Evolutionary conservation across 208 protist genomes (phyloP).

Genomic region (Trypanosoma lewisi): DNA sequence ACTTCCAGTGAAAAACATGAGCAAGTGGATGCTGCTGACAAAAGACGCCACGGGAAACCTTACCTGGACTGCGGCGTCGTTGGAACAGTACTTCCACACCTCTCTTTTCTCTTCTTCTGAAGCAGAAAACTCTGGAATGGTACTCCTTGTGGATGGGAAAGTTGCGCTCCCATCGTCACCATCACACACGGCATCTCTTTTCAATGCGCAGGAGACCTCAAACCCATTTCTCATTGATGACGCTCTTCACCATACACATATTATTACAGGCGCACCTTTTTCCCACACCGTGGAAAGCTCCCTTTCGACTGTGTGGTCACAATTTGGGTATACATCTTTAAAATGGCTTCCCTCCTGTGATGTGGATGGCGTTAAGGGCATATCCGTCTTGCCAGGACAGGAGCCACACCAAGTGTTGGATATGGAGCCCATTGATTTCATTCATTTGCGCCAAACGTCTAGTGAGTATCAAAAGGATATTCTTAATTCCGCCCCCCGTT

Average conservation of each 20-base stretch:
- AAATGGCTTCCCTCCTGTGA: slow-evolving; percentile 46
- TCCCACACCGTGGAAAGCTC: slow-evolving; percentile 34
- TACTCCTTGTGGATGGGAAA: slow-evolving; percentile 13
- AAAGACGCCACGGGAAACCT: background rate
- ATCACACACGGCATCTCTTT: slow-evolving; percentile 17
- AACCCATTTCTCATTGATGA: slow-evolving; percentile 74
- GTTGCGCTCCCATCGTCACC: slow-evolving; percentile 14
- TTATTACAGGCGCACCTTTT: slow-evolving; percentile 32
- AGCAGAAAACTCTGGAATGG: background rate
- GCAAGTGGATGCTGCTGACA: slow-evolving; percentile 17
- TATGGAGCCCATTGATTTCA: slow-evolving; percentile 32
- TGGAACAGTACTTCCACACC: slow-evolving; percentile 17
- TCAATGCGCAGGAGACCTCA: slow-evolving; percentile 80
- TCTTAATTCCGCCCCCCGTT: slow-evolving; percentile 32
- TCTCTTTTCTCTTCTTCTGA: slow-evolving; percentile 13
- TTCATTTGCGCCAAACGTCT: slow-evolving; percentile 63
- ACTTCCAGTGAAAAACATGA: background rate
- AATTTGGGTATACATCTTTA: slow-evolving; percentile 74
- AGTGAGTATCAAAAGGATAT: slow-evolving; percentile 30
- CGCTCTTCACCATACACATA: slow-evolving; percentile 42
- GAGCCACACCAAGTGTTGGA: slow-evolving; percentile 42
- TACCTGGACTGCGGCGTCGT: slow-evolving; percentile 13
- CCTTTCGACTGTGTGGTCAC: slow-evolving; percentile 72
- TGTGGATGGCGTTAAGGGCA: background rate
- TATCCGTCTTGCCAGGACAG: slow-evolving; percentile 11